Conservation (phyloP, 2,329 filamentous ascomycete species). For the Penicillium sp. region DNA sequence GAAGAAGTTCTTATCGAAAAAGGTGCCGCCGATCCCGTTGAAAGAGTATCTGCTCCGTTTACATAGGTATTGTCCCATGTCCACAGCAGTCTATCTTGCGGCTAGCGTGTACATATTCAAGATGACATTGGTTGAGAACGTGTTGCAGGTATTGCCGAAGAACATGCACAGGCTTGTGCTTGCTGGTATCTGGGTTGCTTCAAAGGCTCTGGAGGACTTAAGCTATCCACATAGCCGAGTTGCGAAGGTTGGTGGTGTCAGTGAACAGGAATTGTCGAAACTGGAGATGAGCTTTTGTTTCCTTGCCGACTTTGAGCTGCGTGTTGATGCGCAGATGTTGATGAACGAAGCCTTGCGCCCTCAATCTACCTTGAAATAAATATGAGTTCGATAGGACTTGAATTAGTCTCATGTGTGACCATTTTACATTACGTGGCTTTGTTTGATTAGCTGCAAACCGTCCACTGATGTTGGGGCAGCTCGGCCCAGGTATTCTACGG, state of each 20-base stretch:
- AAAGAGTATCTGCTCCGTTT: conserved; percentile 83
- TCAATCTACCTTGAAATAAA: not conserved
- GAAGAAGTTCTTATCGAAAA: conserved; percentile 89
- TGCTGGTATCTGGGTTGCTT: conserved; percentile 79
- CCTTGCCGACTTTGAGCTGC: conserved; percentile 77
- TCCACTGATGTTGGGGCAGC: too few species aligned
- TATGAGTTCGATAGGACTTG: not conserved
- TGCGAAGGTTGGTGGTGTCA: conserved; percentile 84
- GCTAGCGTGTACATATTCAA: conserved; percentile 84
- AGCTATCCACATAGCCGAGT: conserved; percentile 82
- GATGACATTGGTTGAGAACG: conserved; percentile 72
- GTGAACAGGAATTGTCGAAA: conserved; percentile 73
- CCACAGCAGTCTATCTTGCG: conserved; percentile 87
- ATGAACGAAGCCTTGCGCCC: conserved; percentile 43
- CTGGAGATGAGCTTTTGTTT: conserved; percentile 90
- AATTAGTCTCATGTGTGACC: too few species aligned
- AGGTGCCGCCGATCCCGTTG: conserved; percentile 76
- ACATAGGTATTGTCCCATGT: conserved; percentile 90
- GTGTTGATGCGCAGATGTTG: conserved; percentile 60
- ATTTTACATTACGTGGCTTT: too few species aligned
- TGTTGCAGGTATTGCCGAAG: conserved; percentile 75
- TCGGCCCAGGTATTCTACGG: too few species aligned
- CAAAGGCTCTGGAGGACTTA: conserved; percentile 92
- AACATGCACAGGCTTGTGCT: conserved; percentile 86
- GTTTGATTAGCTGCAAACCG: too few species aligned